Evolutionary conservation across 106 monocot species (phyloP), one percentile per base, ranked within the genome.

Genomic region (Posidonia australis): DNA sequence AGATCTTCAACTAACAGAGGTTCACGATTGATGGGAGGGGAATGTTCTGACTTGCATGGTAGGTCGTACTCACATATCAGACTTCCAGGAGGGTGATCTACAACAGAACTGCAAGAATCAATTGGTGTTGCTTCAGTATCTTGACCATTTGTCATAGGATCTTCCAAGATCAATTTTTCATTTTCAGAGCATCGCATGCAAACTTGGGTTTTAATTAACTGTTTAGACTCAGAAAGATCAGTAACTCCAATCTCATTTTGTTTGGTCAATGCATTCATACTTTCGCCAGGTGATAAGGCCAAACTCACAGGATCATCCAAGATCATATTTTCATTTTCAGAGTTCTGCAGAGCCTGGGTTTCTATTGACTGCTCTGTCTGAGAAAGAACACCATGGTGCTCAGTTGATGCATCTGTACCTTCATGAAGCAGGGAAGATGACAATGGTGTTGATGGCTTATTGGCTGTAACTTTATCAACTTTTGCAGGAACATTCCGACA

Each of bases 1-100:
- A 74, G 63, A 44, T 85, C 84, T 30, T 75, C 49, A 49, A 76
- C 11, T 54, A 74, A 74, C 60, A 78, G 51, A 63, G 20, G 27
- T 64, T 67, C 47, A 45, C 11, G 42, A 62, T 5, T 26, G 10
- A 25, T 31, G 13, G 63, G 57, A 31, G 24, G 3, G 21, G 14
- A 58, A 56, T 5, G 14, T 21, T 46, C 30, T 45, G 63, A 23
- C 22, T 54, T 65, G 44, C 1, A 45, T 24, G 52, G 28, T 18
- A 66, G 19, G 13, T 52, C 49, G 18, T 54, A 31, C 13, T 66
- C 66, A 53, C 51, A n/a, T 9, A 46, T 18, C 9, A n/a, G 46
- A 27, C 23, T 46, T 64, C 2, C 18, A 47, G 64, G 46, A 47
- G 46, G 13, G 58, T n/a, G 14, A 72, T 52, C 46, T 62, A 54